Percentiles rank a stretch among this genome's conserved stretches.
phyloP scores from a whole-genome alignment of 805 yeast species.

The Wickerhamiella lipophila region DNA sequence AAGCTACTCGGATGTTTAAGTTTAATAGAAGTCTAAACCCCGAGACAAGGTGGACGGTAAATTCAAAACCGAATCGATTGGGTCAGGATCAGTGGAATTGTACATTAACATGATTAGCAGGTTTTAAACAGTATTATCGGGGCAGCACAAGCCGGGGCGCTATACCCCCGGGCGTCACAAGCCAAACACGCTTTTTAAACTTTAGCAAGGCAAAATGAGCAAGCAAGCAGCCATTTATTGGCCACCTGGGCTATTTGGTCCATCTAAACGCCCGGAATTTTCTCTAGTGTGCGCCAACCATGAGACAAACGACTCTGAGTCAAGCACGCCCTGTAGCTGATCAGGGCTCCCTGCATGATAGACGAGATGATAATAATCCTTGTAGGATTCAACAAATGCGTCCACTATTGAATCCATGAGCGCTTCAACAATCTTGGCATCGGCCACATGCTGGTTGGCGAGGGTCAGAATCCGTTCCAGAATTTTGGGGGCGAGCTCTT shows the following conservation, averaged over 20 bases:
- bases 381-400: slow-evolving; percentile 45
- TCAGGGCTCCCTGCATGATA: slow-evolving; percentile 20
- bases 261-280: too few species aligned
- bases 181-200: background rate
- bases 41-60: background rate
- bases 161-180: too few species aligned
- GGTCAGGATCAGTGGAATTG: too few species aligned
- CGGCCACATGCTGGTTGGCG: slow-evolving; percentile 44
- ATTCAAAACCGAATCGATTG: too few species aligned
- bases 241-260: too few species aligned
- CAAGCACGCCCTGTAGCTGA: slow-evolving; percentile 42
- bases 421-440: slow-evolving; percentile 38
- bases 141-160: too few species aligned
- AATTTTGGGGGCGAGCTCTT: slow-evolving; percentile 38
- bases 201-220: background rate
- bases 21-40: background rate
- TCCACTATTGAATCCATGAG: slow-evolving; percentile 57
- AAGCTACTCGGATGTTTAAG: background rate
- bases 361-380: slow-evolving; percentile 35
- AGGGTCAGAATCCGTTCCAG: slow-evolving; percentile 45
- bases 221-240: slow-evolving; percentile 10
- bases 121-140: too few species aligned
- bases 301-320: slow-evolving; percentile 46
- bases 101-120: too few species aligned
- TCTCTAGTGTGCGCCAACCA: slow-evolving; percentile 27